Conservation (phyloP, 1,284 basidiomycete species). For the Meira miltonrushii region DNA sequence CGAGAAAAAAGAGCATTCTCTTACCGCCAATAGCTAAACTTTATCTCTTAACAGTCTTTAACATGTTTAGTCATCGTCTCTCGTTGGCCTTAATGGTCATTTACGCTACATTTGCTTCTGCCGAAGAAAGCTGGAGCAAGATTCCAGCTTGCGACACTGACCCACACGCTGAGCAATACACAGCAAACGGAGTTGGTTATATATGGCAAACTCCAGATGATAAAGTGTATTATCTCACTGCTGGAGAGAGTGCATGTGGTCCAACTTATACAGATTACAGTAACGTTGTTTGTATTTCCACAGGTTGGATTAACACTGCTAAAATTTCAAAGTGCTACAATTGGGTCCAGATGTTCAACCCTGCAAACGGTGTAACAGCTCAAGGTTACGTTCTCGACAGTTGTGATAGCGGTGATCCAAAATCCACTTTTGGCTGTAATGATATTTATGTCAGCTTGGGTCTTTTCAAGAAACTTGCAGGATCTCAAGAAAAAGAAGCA, state of each 20-base stretch:
- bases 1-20: too few relatives aligned
- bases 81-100: too few relatives aligned
- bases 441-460: not conserved
- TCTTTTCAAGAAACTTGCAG: not conserved
- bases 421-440: constrained; percentile 6
- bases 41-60: too few relatives aligned
- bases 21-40: too few relatives aligned
- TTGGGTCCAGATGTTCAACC: not conserved
- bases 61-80: too few relatives aligned
- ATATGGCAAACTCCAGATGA: not conserved
- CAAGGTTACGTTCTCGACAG: constrained; percentile 1
- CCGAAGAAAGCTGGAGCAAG: not conserved
- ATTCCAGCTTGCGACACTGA: not conserved
- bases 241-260: not conserved
- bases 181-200: not conserved
- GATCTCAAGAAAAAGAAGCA: not conserved
- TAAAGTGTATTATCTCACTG: not conserved
- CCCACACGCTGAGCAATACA: not conserved
- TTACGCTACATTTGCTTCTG: too few relatives aligned
- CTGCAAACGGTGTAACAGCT: not conserved
- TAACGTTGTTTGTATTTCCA: not conserved
- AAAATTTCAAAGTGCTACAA: not conserved
- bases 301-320: constrained; percentile 3
- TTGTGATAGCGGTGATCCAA: not conserved
- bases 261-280: not conserved